Conservation (phyloP, 805 yeast genomes). For the Nakazawaea ernobii region DNA sequence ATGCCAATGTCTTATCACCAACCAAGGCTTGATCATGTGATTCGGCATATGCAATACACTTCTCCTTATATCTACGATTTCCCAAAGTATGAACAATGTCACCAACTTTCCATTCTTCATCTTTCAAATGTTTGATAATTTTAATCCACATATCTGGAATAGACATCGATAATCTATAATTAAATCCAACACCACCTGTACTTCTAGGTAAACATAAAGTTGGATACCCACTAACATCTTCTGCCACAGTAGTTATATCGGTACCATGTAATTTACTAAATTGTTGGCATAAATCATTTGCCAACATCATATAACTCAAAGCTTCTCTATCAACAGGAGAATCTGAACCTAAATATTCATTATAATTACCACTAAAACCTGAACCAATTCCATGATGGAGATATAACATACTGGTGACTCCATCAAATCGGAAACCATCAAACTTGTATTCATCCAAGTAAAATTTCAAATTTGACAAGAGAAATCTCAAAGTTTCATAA, state of each 20-base stretch:
- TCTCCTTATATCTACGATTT: slow-evolving; percentile 83
- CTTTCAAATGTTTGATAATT: slow-evolving; percentile 71
- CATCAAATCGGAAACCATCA: slow-evolving; percentile 96
- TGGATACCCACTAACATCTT: slow-evolving; percentile 97
- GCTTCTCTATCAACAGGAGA: slow-evolving; percentile 84
- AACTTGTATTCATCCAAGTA: slow-evolving; percentile 78
- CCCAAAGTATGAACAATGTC: slow-evolving; percentile 74
- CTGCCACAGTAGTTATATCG: slow-evolving; percentile 72
- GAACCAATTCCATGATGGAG: slow-evolving; percentile 87
- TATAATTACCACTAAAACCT: slow-evolving; percentile 87
- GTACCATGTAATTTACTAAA: slow-evolving; percentile 34
- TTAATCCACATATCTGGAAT: slow-evolving; percentile 99
- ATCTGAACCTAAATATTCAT: slow-evolving; percentile 77
- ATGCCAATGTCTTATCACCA: slow-evolving; percentile 94
- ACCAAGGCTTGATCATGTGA: slow-evolving; percentile 97
- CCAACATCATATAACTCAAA: slow-evolving; percentile 78
- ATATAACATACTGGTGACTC: slow-evolving; percentile 92
- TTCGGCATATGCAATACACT: slow-evolving; percentile 88
- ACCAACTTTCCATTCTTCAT: slow-evolving; percentile 90
- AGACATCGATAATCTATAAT: slow-evolving; percentile 93
- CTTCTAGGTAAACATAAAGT: slow-evolving; percentile 73
- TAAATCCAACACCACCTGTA: slow-evolving; percentile 89
- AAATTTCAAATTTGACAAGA: slow-evolving; percentile 77
- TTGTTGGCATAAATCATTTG: slow-evolving; percentile 69
- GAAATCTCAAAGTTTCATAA: slow-evolving; percentile 84